Evolutionary conservation across 164 flowering plant species (phyloP), one percentile per base, ranked within the genome.

Genomic region (Protea cynaroides): DNA sequence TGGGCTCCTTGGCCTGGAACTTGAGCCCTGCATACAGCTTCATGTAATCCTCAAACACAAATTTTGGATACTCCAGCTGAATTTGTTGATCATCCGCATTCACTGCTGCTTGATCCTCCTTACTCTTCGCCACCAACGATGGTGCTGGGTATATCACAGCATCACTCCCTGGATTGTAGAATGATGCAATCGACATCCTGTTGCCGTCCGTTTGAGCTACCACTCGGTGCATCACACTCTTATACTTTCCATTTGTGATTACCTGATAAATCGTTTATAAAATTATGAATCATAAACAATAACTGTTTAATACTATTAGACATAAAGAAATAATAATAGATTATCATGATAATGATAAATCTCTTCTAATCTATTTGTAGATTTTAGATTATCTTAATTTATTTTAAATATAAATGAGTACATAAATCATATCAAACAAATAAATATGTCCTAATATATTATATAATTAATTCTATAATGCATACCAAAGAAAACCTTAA

Each of bases 21-120:
- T 92, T 92, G 29, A 84, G 65, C 0, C 70, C 84, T 11, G 82
- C 79, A 63, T 92, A 92, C 13, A 88, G 87, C 72, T 89, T 88
- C 98, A 92, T 92, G 82, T 92, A 92, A 73, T 89, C 98, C 34
- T 88, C 87, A 25, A 88, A 92, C 64, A 88, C 91, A 29, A 89
- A 92, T 57, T 86, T 86, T 0, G 98, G 96, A 76, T 92, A 92
- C 37, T 74, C 69, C 37, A 69, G 67, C 3, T 60, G 73, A 9
- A 71, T 80, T 82, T 22, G 77, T 69, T 44, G 34, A 29, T 83
- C 86, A n/a, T n/a, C n/a, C n/a, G n/a, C n/a, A n/a, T n/a, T n/a
- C n/a, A n/a, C n/a, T n/a, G n/a, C n/a, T n/a, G n/a, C n/a, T n/a
- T n/a, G n/a, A n/a, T n/a, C n/a, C n/a, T n/a, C n/a, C n/a, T n/a